A percentile compares a stretch with the other conserved stretches of the same genome.
These are phyloP conservation scores for Aspergillus fructus DNA, from an alignment of 2,329 filamentous ascomycete genomes.

Conservation along the genomic window DNA sequence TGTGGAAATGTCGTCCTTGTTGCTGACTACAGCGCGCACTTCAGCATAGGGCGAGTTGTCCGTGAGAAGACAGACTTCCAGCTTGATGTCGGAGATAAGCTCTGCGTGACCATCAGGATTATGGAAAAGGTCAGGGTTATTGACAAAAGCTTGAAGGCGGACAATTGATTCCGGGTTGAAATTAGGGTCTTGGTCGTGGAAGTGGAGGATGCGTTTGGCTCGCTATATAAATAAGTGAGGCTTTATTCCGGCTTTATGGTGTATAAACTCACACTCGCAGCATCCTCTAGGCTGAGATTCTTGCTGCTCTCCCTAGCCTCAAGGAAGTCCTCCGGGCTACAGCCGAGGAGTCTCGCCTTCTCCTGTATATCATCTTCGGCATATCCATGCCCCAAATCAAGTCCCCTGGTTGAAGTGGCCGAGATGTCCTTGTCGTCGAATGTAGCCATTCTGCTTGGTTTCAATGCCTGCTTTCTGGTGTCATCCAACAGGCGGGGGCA, in stretches of 20 bases:
- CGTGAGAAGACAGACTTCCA: not conserved
- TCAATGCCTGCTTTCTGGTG: too few relatives aligned
- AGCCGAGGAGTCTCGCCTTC: not conserved
- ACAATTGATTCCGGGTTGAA: not conserved
- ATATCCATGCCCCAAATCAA: not conserved
- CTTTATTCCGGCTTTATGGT: not conserved
- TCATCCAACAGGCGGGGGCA: too few relatives aligned
- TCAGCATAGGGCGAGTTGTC: slow-evolving; percentile 17
- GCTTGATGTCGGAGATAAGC: not conserved
- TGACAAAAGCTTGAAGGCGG: not conserved
- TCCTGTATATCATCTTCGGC: not conserved
- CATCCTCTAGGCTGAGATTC: not conserved
- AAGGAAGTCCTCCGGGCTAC: not conserved
- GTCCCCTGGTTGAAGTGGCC: too few relatives aligned
- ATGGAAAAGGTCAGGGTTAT: slow-evolving; percentile 3
- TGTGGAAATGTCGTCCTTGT: slow-evolving; percentile 17
- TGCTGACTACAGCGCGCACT: slow-evolving; percentile 18
- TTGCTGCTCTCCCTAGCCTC: not conserved
- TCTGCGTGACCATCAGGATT: not conserved
- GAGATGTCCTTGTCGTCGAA: not conserved
- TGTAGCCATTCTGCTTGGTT: not conserved
- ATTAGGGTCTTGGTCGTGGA: slow-evolving; percentile 6
- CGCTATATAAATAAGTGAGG: not conserved
- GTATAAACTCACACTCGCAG: not conserved
- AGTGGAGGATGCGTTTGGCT: slow-evolving; percentile 1